A percentile compares a stretch with the other conserved stretches of the same genome.
Evolutionary conservation across 1,284 basidiomycete genomes (phyloP).

Genomic region (Sutorius eximius): DNA sequence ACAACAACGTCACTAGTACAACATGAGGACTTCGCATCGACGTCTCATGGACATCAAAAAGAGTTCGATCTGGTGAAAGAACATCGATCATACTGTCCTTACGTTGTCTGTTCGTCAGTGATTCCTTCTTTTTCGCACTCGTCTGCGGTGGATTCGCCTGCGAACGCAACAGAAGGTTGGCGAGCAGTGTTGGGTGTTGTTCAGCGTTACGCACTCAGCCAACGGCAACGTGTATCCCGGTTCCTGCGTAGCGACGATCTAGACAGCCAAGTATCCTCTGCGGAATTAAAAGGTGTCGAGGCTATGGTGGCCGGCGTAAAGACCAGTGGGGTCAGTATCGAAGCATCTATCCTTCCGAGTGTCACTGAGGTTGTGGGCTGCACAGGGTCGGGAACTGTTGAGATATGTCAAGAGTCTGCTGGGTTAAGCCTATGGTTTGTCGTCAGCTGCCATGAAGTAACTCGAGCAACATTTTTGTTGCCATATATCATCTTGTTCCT

Average conservation of each 20-base stretch:
- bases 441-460: background rate
- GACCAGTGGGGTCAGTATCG: constrained; percentile 58
- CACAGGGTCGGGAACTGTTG: constrained; percentile 67
- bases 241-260: constrained; percentile 17
- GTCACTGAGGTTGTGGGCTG: constrained; percentile 3
- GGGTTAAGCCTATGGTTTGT: constrained; percentile 38
- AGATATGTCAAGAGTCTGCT: constrained; percentile 71
- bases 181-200: constrained; percentile 66
- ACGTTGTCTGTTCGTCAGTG: constrained; percentile 66
- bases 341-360: background rate
- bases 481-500: background rate
- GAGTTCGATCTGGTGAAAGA: constrained; percentile 74
- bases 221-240: constrained; percentile 50
- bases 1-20: constrained; percentile 5
- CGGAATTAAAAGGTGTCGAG: constrained; percentile 53
- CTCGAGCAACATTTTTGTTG: constrained; percentile 1
- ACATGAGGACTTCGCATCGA: constrained; percentile 14
- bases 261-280: constrained; percentile 16
- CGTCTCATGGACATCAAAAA: constrained; percentile 42
- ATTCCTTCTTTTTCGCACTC: constrained; percentile 57
- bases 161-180: constrained; percentile 68
- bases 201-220: constrained; percentile 60
- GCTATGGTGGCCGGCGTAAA: constrained; percentile 76
- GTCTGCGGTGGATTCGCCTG: constrained; percentile 18
- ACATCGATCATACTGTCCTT: constrained; percentile 80